phyloP scores from a whole-genome alignment of 108 stramenopile genomes.

The Skeletonema tropicum region DNA sequence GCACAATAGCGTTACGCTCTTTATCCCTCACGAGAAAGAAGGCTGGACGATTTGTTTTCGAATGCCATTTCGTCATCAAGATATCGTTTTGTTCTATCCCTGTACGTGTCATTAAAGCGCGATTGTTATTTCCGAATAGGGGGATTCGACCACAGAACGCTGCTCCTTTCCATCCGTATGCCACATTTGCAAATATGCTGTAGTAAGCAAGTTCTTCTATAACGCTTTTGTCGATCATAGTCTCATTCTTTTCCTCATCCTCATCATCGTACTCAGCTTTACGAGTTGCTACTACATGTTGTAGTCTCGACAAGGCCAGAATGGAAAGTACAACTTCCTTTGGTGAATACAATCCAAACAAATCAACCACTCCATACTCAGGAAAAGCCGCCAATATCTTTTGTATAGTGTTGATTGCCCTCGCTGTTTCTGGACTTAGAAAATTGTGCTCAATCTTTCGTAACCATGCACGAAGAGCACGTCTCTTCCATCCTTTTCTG shows the following conservation, averaged over 20 bases:
- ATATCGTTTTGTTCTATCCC: slow-evolving; percentile 55
- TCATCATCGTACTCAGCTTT: slow-evolving; percentile 15
- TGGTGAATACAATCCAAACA: slow-evolving; percentile 51
- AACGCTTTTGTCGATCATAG: slow-evolving; percentile 36
- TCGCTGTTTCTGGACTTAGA: slow-evolving; percentile 50
- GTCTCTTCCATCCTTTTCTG: slow-evolving; percentile 14
- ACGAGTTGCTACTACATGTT: slow-evolving; percentile 42
- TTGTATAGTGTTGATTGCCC: slow-evolving; percentile 60
- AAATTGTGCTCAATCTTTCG: slow-evolving; percentile 53
- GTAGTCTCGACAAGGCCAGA: slow-evolving; percentile 46
- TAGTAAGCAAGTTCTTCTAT: slow-evolving; percentile 70
- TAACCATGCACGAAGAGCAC: slow-evolving; percentile 19
- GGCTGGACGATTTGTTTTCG: slow-evolving; percentile 60
- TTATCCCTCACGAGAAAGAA: slow-evolving; percentile 66
- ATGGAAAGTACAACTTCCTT: slow-evolving; percentile 49
- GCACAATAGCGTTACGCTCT: slow-evolving; percentile 49
- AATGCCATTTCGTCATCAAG: slow-evolving; percentile 57
- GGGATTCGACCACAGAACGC: slow-evolving; percentile 63
- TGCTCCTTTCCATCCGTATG: slow-evolving; percentile 76
- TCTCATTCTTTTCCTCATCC: slow-evolving; percentile 1
- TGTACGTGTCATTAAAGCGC: slow-evolving; percentile 50
- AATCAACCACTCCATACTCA: slow-evolving; percentile 67
- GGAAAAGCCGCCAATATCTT: slow-evolving; percentile 54
- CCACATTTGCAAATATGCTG: slow-evolving; percentile 59
- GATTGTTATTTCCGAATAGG: slow-evolving; percentile 47